Conservation (phyloP, 2,329 filamentous ascomycete genomes). For the Trichoderma harzianum region DNA sequence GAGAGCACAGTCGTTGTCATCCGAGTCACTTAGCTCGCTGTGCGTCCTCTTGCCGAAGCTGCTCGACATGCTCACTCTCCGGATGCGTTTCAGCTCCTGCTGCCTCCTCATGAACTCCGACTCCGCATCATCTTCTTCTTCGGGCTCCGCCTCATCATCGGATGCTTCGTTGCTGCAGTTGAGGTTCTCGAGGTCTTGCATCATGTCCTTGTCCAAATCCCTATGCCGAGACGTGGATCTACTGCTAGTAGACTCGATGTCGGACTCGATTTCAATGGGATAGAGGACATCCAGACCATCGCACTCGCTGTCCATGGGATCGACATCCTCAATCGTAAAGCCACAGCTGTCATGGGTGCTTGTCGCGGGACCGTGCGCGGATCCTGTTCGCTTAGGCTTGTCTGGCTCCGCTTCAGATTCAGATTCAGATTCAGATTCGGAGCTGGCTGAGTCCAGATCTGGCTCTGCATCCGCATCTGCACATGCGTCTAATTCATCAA, state of each 20-base stretch:
- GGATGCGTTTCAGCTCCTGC: constrained; percentile 42
- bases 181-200: constrained; percentile 45
- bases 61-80: constrained; percentile 50
- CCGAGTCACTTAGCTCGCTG: constrained; percentile 52
- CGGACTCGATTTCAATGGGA: constrained; percentile 41
- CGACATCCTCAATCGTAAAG: constrained; percentile 47
- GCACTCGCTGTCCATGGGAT: constrained; percentile 43
- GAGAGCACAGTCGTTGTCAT: constrained; percentile 38
- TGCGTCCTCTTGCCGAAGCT: constrained; percentile 55
- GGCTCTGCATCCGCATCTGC: constrained; percentile 26
- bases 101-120: constrained; percentile 39
- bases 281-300: constrained; percentile 42
- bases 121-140: constrained; percentile 32
- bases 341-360: constrained; percentile 25
- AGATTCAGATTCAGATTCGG: constrained; percentile 12
- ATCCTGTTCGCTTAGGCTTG: constrained; percentile 8
- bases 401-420: constrained; percentile 20
- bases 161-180: constrained; percentile 41
- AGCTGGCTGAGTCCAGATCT: constrained; percentile 17
- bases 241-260: constrained; percentile 40
- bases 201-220: constrained; percentile 42
- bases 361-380: constrained; percentile 13
- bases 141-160: constrained; percentile 35
- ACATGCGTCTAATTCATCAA: constrained; percentile 19
- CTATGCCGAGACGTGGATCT: constrained; percentile 32